Conservation (phyloP, 2,329 filamentous ascomycete genomes). For the Graphium sp. region DNA sequence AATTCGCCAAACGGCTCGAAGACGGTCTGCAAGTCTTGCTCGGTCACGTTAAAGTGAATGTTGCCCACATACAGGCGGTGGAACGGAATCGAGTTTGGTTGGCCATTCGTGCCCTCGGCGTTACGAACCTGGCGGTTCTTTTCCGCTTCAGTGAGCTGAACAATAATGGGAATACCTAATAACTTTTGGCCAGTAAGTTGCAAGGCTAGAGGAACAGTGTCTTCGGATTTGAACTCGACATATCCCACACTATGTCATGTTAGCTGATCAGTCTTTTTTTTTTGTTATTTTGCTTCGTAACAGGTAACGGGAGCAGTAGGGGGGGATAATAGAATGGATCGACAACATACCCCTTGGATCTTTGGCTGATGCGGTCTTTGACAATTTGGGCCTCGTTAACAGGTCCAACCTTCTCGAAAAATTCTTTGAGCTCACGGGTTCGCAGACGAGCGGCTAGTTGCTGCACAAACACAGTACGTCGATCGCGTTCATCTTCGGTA, state of each 20-base stretch:
- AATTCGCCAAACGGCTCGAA: conserved; percentile 97
- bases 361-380: conserved; percentile 88
- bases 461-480: conserved; percentile 94
- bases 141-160: conserved; percentile 94
- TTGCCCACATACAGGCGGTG: conserved; percentile 98
- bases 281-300: no score
- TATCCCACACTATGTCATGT: conserved; percentile 67
- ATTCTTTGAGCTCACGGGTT: conserved; percentile 80
- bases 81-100: conserved; percentile 79
- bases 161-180: conserved; percentile 96
- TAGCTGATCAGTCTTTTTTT: conserved; percentile 17
- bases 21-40: conserved; percentile 86
- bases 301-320: not conserved
- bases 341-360: conserved; percentile 76
- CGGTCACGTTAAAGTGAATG: conserved; percentile 98
- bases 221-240: conserved; percentile 95
- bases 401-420: conserved; percentile 88
- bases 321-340: not conserved
- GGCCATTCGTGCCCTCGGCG: conserved; percentile 48
- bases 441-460: conserved; percentile 88
- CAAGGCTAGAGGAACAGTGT: conserved; percentile 81
- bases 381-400: conserved; percentile 98
- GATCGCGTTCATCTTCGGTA: conserved; percentile 91
- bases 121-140: conserved; percentile 95
- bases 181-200: conserved; percentile 98